A percentile compares a stretch with the other conserved stretches of the same genome.
These are phyloP conservation scores for Cicer arietinum DNA, from an alignment of 306 rosid species.

Conservation along the genomic window DNA sequence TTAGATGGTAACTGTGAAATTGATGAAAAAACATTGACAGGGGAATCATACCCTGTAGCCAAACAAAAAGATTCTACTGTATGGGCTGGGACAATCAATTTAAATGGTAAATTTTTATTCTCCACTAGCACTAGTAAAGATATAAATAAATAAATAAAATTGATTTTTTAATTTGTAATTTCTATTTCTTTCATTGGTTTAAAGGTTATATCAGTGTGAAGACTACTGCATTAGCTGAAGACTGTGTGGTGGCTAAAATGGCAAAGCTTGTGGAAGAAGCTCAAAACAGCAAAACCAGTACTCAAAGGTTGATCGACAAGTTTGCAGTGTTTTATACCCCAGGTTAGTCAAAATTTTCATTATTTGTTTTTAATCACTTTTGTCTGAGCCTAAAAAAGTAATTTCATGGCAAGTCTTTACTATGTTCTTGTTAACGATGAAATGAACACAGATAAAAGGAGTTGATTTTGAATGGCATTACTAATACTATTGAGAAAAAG, in stretches of 20 bases:
- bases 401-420: too few species aligned
- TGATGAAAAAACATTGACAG: slow-evolving; percentile 87
- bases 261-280: slow-evolving; percentile 96
- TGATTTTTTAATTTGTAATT: too few species aligned
- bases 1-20: slow-evolving; percentile 81
- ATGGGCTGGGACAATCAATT: slow-evolving; percentile 93
- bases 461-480: too few species aligned
- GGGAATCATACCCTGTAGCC: slow-evolving; percentile 90
- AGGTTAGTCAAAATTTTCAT: slow-evolving; percentile 52
- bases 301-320: slow-evolving; percentile 81
- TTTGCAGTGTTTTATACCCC: slow-evolving; percentile 92
- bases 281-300: slow-evolving; percentile 79
- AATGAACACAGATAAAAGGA: too few species aligned
- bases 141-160: too few species aligned
- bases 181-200: slow-evolving; percentile 27
- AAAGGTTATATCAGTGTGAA: slow-evolving; percentile 87
- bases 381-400: too few species aligned
- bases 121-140: background rate
- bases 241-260: slow-evolving; percentile 95
- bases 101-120: slow-evolving; percentile 64
- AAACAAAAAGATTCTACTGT: slow-evolving; percentile 77
- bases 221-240: slow-evolving; percentile 86
- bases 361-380: slow-evolving; percentile 5
- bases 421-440: too few species aligned
- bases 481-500: too few species aligned